Base-by-base conservation (phyloP, 352 stramenopile genomes). In the Phytopythium kandeliae region DNA sequence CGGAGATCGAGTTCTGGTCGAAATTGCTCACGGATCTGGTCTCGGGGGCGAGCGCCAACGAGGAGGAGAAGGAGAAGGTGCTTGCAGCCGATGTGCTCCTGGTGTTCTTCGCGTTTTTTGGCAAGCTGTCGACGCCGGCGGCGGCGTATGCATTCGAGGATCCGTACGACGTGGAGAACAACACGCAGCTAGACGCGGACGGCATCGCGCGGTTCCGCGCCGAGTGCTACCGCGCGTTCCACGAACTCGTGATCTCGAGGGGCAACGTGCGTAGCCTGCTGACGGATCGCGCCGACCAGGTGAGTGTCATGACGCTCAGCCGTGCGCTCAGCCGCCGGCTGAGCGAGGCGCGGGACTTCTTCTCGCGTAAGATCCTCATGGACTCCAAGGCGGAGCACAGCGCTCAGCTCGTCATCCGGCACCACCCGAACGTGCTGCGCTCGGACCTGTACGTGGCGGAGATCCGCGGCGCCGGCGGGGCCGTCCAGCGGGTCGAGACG, bases 401-500 rank as follows among this genome's bases (percentile, higher is more conserved):
- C 6, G 65, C 63, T 13, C 74, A 62, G 38, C 60, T 68, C 31
- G 28, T 58, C 17, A 76, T 74, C 28, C 58, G 50, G 30, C 68
- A 63, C n/a, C 81, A 90, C 28, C 67, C 81, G 2, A 92, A 92
- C 47, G 64, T 63, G 25, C 54, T 88, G 9, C 78, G 81, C 15
- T 73, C 72, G 0, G 77, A 90, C 59, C 53, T 90, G 26, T 85
- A 82, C n/a, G 71, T 90, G 15, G 81, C 78, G 36, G 76, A 88
- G 34, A 78, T 92, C 21, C 51, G 54, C 2, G 81, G 81, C 15
- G 69, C 82, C n/a, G 78, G 81, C 21, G 67, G 74, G 31, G 69
- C 74, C 1, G 64, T 89, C 5, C 71, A 78, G 16, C 75, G 65
- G 11, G 74, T 89, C 24, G 76, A 92, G 60, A 57, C 75, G 17